Conservation (phyloP, 306 rosid genomes). For the Bauhinia variegata region DNA sequence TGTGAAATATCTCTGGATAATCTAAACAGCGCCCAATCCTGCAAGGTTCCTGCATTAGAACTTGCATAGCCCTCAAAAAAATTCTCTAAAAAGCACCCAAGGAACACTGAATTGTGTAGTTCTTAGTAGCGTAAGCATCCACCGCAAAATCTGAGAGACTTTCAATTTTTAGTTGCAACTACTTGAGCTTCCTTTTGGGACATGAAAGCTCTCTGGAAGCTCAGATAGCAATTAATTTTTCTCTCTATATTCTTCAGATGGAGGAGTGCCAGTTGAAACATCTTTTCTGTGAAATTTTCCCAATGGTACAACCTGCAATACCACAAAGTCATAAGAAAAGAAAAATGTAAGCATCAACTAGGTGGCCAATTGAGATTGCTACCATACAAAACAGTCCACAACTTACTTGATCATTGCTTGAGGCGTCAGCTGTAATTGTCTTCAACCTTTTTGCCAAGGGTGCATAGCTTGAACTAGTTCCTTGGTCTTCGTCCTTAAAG, state of each 20-base stretch:
- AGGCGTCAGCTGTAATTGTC: conserved; percentile 46
- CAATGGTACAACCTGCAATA: conserved; percentile 54
- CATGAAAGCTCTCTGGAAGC: conserved; percentile 45
- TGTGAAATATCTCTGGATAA: conserved; percentile 33
- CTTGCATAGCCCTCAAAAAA: conserved; percentile 26
- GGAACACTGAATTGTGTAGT: too few relatives aligned
- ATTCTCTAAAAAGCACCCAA: conserved; percentile 32
- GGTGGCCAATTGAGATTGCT: conserved; percentile 17
- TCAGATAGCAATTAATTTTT: conserved; percentile 45
- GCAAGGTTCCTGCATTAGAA: conserved; percentile 22
- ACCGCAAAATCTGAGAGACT: conserved; percentile 41
- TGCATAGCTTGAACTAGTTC: conserved; percentile 48
- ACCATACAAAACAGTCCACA: conserved; percentile 21
- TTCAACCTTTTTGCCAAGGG: conserved; percentile 59
- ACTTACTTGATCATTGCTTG: conserved; percentile 56
- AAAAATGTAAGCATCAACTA: conserved; percentile 32
- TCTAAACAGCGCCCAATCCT: conserved; percentile 32
- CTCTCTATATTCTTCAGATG: conserved; percentile 41
- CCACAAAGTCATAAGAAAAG: conserved; percentile 10
- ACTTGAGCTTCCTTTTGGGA: conserved; percentile 49
- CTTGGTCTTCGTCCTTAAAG: conserved; percentile 57
- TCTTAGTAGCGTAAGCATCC: too few relatives aligned
- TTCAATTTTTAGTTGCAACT: conserved; percentile 32
- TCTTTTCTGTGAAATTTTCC: conserved; percentile 38
- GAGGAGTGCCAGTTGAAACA: conserved; percentile 38